phyloP scores from a whole-genome alignment of 768 basidiomycete species.

The Dioszegia crocea region DNA sequence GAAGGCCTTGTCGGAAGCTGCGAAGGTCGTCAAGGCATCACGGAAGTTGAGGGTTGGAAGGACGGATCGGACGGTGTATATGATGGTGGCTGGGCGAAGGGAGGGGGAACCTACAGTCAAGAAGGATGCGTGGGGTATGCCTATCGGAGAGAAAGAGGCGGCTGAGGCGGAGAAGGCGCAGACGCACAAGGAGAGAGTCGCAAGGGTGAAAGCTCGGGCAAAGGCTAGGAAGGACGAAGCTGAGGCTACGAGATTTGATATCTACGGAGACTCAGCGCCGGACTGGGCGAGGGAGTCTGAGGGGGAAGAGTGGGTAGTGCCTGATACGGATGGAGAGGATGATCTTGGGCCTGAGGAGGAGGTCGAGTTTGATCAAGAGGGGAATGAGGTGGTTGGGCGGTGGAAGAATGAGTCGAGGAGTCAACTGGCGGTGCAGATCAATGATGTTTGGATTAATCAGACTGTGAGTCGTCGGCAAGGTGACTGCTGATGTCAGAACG shows the following conservation, averaged over 20 bases:
- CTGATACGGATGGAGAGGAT: constrained; percentile 9
- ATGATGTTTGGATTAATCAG: not conserved
- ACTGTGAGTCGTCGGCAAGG: not conserved
- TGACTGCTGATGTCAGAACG: constrained; percentile 9
- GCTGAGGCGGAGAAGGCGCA: not conserved
- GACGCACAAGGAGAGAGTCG: too few species aligned
- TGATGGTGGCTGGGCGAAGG: constrained; percentile 1
- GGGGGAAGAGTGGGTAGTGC: constrained; percentile 4
- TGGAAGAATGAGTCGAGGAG: constrained; percentile 6
- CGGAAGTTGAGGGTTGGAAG: not conserved
- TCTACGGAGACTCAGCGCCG: too few species aligned
- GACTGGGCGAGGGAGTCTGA: too few species aligned
- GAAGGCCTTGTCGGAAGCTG: not conserved
- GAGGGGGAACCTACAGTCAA: constrained; percentile 3
- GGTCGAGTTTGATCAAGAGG: not conserved
- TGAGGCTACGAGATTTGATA: too few species aligned
- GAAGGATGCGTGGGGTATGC: constrained; percentile 8
- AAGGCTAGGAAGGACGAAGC: too few species aligned
- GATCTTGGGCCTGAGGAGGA: not conserved
- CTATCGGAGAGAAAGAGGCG: not conserved
- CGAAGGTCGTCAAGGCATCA: not conserved
- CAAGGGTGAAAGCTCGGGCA: too few species aligned
- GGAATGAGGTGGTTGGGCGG: not conserved
- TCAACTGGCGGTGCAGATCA: not conserved
- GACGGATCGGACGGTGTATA: not conserved